Conservation (phyloP, 495 filamentous ascomycete genomes). For the Emericellopsis terricola region DNA sequence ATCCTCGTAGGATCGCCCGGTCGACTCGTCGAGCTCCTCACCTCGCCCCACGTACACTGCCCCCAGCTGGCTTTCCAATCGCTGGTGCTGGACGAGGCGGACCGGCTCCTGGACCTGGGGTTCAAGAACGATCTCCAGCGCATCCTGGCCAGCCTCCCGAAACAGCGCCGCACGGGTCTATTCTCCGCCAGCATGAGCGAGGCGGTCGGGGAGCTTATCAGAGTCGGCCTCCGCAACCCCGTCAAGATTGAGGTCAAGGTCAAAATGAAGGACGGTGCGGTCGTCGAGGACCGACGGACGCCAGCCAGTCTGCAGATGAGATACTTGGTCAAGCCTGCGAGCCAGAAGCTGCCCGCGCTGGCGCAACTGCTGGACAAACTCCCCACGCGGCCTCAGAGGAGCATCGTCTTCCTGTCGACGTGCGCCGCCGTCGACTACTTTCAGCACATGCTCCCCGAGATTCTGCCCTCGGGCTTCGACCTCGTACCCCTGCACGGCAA, state of each 20-base stretch:
- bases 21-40: conserved; percentile 70
- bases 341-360: conserved; percentile 58
- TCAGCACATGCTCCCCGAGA: conserved; percentile 47
- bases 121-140: conserved; percentile 81
- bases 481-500: conserved; percentile 82
- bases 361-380: conserved; percentile 49
- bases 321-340: conserved; percentile 57
- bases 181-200: conserved; percentile 90
- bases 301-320: conserved; percentile 83
- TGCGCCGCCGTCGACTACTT: conserved; percentile 95
- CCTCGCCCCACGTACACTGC: conserved; percentile 79
- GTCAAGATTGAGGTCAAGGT: conserved; percentile 89
- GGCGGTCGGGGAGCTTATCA: conserved; percentile 78
- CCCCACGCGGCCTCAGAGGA: conserved; percentile 56
- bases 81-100: conserved; percentile 86
- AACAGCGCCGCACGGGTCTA: conserved; percentile 81
- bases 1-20: conserved; percentile 80
- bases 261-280: conserved; percentile 39
- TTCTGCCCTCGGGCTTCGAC: conserved; percentile 44
- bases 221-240: conserved; percentile 81
- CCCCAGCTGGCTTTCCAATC: conserved; percentile 78
- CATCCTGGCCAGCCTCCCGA: conserved; percentile 71
- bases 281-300: conserved; percentile 68
- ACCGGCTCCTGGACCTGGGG: conserved; percentile 82
- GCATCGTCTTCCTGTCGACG: conserved; percentile 88